Base-by-base conservation (phyloP, 169 alveolate species). In the Cryptosporidium baileyi region DNA sequence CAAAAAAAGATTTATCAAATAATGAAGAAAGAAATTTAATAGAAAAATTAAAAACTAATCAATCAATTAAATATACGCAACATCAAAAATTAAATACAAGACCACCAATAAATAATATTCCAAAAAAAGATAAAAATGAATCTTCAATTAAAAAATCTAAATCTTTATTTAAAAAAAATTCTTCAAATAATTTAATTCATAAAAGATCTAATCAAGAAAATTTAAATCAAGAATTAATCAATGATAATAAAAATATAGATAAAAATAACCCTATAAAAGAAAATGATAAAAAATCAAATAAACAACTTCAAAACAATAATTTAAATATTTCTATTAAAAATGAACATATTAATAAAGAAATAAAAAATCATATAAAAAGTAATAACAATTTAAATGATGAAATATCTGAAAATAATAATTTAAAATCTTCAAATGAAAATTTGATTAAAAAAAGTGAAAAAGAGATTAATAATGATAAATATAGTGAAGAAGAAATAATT, bases 401-500 rank as follows among this genome's bases (percentile, higher is more conserved):
- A 28, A 19, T 17, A 19, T 28, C 24, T 28, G 26, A 61, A 6
- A 34, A 38, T 0, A 38, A 1, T 17, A 40, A 61, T 34, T 1
- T 28, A 61, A 52, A 52, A 13, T 11, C 0, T 17, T 11, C 11
- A 17, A 9, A 11, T 9, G 22, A 52, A 17, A 17, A 11, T 52
- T 22, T 11, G n/a, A 17, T 22, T 52, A 52, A 11, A 34, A 61
- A 17, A 11, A 40, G 41, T 61, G 59, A 61, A 6, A 19, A 6
- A 17, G 79, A 51, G 1, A 28, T 5, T 32, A 22, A 15, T 24
- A 24, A 19, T 1, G 19, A 8, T 7, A 45, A 65, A 65, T 65
- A 45, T 19, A 62, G 47, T 1, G 85, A 74, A 36, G 85, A 74
- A 40, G 85, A 74, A 9, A 45, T 74, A 2, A 74, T 52, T n/a